phyloP scores from a whole-genome alignment of 805 yeast genomes.

The Pichia deserticola region DNA sequence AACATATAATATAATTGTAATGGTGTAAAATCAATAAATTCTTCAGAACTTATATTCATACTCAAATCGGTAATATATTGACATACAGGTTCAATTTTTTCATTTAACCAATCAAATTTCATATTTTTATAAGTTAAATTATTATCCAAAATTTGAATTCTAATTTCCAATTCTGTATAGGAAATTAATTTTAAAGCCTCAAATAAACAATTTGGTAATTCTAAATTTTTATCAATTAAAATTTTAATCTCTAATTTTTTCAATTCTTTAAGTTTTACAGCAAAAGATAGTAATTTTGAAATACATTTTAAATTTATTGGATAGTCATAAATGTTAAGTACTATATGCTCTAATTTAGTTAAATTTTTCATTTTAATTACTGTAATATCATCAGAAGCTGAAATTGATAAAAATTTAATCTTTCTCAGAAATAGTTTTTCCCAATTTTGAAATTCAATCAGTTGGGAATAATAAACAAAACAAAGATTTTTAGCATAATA shows the following conservation, averaged over 20 bases:
- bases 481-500: background rate
- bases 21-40: background rate
- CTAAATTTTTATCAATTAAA: slow-evolving; percentile 3
- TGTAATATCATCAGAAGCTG: slow-evolving; percentile 1
- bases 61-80: slow-evolving; percentile 1
- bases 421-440: background rate
- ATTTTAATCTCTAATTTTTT: background rate
- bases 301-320: slow-evolving; percentile 2
- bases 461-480: slow-evolving; percentile 3
- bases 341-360: background rate
- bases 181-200: background rate
- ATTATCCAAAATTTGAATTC: slow-evolving; percentile 4
- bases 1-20: background rate
- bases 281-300: background rate
- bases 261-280: background rate
- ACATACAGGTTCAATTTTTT: background rate
- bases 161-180: background rate
- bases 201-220: slow-evolving; percentile 1
- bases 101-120: slow-evolving; percentile 6
- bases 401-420: slow-evolving; percentile 1
- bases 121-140: slow-evolving; percentile 5
- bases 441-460: slow-evolving; percentile 1
- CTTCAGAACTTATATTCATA: slow-evolving; percentile 2
- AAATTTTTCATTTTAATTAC: background rate
- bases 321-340: slow-evolving; percentile 2